Percentiles rank a stretch among this genome's conserved stretches.
These are phyloP conservation scores for Trametes pubescens DNA, from an alignment of 1,284 basidiomycete genomes.

Conservation along the genomic window DNA sequence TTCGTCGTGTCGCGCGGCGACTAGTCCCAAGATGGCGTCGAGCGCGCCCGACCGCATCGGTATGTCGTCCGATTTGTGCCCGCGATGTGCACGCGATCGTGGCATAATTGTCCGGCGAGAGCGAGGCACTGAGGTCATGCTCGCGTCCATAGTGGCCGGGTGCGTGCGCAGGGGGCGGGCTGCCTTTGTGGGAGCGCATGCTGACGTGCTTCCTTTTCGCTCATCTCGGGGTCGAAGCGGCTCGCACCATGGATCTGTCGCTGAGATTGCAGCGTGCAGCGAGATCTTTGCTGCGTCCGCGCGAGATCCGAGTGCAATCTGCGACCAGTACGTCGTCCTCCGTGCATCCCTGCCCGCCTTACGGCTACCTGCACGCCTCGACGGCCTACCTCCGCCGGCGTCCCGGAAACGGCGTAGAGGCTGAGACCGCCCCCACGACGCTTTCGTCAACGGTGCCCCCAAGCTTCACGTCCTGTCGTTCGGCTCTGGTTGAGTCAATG, in stretches of 20 bases:
- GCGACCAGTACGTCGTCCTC: not conserved
- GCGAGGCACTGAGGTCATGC: conserved; percentile 18
- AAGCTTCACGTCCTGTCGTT: conserved; percentile 19
- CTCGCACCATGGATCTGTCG: conserved; percentile 11
- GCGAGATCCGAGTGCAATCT: conserved; percentile 30
- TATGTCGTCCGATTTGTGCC: conserved; percentile 27
- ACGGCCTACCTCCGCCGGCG: conserved; percentile 13
- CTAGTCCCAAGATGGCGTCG: not conserved
- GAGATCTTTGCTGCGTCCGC: conserved; percentile 23
- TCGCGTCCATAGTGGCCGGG: conserved; percentile 3
- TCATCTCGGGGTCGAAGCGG: conserved; percentile 12
- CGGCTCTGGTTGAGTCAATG: conserved; percentile 23
- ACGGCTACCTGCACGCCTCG: conserved; percentile 2
- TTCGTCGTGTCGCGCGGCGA: not conserved
- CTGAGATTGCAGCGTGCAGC: conserved; percentile 19
- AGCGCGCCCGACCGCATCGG: conserved; percentile 23
- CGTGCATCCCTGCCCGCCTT: conserved; percentile 10
- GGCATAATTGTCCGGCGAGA: conserved; percentile 4
- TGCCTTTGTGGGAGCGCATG: conserved; percentile 8
- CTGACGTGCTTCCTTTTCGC: conserved; percentile 18
- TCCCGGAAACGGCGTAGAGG: conserved; percentile 8
- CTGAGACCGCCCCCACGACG: not conserved
- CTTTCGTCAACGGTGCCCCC: conserved; percentile 6
- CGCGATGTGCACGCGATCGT: conserved; percentile 17
- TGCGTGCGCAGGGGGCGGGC: not conserved